These are phyloP conservation scores for Cerrena zonata DNA, from an alignment of 1,284 basidiomycete genomes.

Conservation along the genomic window DNA sequence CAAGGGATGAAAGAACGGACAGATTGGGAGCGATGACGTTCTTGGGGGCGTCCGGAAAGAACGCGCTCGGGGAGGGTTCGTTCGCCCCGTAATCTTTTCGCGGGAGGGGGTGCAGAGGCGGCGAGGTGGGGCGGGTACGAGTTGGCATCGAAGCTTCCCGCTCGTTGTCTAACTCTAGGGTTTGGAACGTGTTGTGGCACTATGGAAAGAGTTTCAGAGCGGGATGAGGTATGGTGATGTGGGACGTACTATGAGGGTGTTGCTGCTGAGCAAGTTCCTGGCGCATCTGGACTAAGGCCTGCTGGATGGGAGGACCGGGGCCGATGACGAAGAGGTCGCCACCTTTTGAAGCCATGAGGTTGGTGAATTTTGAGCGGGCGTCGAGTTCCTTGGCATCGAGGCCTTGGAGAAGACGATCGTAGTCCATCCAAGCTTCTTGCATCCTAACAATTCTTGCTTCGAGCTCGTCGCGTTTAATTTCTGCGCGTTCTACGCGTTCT, in stretches of 20 bases:
- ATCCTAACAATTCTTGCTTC: slow-evolving; percentile 44
- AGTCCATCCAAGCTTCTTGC: slow-evolving; percentile 47
- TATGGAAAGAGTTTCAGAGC: neutral
- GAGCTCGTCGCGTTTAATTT: slow-evolving; percentile 52
- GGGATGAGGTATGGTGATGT: neutral
- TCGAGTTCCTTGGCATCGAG: slow-evolving; percentile 45
- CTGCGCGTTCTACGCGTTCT: slow-evolving; percentile 42
- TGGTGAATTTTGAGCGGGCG: slow-evolving; percentile 43
- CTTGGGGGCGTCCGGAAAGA: slow-evolving; percentile 14
- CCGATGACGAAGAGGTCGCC: slow-evolving; percentile 33
- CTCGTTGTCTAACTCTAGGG: slow-evolving; percentile 35
- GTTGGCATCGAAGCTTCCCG: slow-evolving; percentile 35
- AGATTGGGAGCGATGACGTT: slow-evolving; percentile 18
- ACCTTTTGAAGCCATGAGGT: slow-evolving; percentile 41
- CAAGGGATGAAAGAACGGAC: slow-evolving; percentile 18
- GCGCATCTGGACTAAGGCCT: neutral
- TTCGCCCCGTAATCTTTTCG: slow-evolving; percentile 40
- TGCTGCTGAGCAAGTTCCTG: slow-evolving; percentile 1
- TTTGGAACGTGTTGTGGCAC: slow-evolving; percentile 4
- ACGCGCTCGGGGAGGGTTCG: slow-evolving; percentile 23
- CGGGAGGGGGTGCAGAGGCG: slow-evolving; percentile 37
- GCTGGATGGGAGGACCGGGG: slow-evolving; percentile 11
- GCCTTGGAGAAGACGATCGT: slow-evolving; percentile 43
- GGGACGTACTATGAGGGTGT: slow-evolving; percentile 2
- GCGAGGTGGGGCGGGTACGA: slow-evolving; percentile 24